phyloP scores from a whole-genome alignment of 768 basidiomycete genomes.

The Jaapia argillacea region DNA sequence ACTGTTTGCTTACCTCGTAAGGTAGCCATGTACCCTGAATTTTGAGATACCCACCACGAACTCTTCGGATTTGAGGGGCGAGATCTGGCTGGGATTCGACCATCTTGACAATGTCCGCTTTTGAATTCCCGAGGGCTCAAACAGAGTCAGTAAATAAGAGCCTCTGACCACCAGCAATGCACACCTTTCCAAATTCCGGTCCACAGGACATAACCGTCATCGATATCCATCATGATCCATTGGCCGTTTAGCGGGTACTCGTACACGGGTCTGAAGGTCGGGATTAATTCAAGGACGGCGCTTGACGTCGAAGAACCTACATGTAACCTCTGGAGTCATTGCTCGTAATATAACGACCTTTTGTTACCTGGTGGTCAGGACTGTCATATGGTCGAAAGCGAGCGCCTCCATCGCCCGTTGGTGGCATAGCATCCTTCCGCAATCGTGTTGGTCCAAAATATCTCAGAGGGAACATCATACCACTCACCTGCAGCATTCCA shows the following conservation, averaged over 20 bases:
- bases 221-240: conserved; percentile 95
- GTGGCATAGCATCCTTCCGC: too few relatives aligned
- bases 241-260: conserved; percentile 85
- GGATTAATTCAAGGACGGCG: conserved; percentile 2
- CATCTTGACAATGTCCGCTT: conserved; percentile 92
- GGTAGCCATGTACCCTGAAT: conserved; percentile 95
- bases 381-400: conserved; percentile 64
- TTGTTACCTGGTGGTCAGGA: conserved; percentile 71
- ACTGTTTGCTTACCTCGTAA: conserved; percentile 50
- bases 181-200: conserved; percentile 92
- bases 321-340: conserved; percentile 87
- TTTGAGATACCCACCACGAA: conserved; percentile 82
- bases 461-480: too few relatives aligned
- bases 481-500: too few relatives aligned
- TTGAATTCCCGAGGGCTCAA: conserved; percentile 78
- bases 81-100: conserved; percentile 87
- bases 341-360: conserved; percentile 82
- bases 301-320: conserved; percentile 30
- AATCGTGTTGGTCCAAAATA: too few relatives aligned
- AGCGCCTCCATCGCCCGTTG: conserved; percentile 13
- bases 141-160: conserved; percentile 1
- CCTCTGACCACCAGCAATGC: conserved; percentile 5
- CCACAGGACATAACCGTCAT: conserved; percentile 88
- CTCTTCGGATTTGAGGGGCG: conserved; percentile 70
- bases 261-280: conserved; percentile 55